Conservation (phyloP, 768 basidiomycete species). For the Kwoniella sp. region DNA sequence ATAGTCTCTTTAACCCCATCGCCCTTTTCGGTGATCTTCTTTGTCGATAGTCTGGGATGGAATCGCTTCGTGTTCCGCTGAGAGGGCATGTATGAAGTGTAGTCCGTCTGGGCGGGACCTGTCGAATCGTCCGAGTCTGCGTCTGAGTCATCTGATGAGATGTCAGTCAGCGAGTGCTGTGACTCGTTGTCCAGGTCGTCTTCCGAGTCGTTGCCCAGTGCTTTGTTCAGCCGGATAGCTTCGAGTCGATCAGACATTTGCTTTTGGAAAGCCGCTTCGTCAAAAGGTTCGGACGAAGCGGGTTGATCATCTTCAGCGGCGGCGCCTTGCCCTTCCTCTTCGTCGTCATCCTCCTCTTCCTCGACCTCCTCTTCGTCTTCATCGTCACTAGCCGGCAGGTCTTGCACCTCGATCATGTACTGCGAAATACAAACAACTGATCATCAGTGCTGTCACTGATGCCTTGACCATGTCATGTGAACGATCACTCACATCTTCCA, state of each 20-base stretch:
- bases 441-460: slow-evolving; percentile 5
- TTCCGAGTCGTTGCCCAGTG: slow-evolving; percentile 42
- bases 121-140: slow-evolving; percentile 34
- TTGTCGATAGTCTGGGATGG: slow-evolving; percentile 12
- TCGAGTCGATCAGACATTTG: slow-evolving; percentile 41
- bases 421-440: slow-evolving; percentile 26
- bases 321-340: slow-evolving; percentile 12
- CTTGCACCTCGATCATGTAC: slow-evolving; percentile 42
- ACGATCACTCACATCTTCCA: slow-evolving; percentile 79
- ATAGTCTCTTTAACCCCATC: slow-evolving; percentile 23
- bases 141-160: slow-evolving; percentile 31
- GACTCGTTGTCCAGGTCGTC: slow-evolving; percentile 12
- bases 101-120: slow-evolving; percentile 42
- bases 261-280: slow-evolving; percentile 39
- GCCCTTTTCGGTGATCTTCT: slow-evolving; percentile 18
- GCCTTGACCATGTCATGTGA: too few relatives aligned
- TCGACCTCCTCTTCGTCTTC: slow-evolving; percentile 46
- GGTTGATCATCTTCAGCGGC: slow-evolving; percentile 3
- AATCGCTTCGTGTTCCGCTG: slow-evolving; percentile 12
- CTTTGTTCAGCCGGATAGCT: slow-evolving; percentile 39
- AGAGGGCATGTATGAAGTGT: slow-evolving; percentile 36
- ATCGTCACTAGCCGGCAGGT: slow-evolving; percentile 40
- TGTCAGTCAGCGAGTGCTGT: slow-evolving; percentile 13
- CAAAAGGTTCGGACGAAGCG: slow-evolving; percentile 22
- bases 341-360: slow-evolving; percentile 20